Percentiles rank a stretch among this genome's conserved stretches.
Conservation (phyloP, 2,329 filamentous ascomycete genomes). For the Botryosphaeria dothidea region DNA sequence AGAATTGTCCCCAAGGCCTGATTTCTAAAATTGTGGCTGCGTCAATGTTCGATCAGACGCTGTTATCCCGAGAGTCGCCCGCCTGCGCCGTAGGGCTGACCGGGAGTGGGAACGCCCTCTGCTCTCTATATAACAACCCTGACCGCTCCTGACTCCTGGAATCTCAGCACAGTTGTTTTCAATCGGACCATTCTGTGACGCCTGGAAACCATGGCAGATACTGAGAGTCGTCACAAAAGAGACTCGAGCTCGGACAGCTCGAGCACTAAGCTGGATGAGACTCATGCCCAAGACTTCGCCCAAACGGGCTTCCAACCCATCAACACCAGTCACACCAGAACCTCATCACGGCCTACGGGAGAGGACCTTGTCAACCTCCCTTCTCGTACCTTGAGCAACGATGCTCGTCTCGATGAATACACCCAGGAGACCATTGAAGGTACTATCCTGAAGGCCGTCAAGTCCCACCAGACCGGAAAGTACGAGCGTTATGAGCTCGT, state of each 20-base stretch:
- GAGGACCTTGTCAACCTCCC: conserved; percentile 60
- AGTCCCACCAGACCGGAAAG: conserved; percentile 56
- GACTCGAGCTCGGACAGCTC: conserved; percentile 16
- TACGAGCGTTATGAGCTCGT: conserved; percentile 61
- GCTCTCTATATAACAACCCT: conserved; percentile 1
- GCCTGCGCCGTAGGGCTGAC: background rate
- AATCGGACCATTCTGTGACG: background rate
- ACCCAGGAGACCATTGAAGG: conserved; percentile 62
- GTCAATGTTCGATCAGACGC: background rate
- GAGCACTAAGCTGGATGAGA: conserved; percentile 12
- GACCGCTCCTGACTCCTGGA: background rate
- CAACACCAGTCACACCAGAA: background rate
- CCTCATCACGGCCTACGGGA: conserved; percentile 21
- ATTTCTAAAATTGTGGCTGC: conserved; percentile 1
- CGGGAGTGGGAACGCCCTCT: background rate
- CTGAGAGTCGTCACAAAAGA: background rate
- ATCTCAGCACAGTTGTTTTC: background rate
- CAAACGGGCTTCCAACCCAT: conserved; percentile 18
- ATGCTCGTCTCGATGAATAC: conserved; percentile 64
- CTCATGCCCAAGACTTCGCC: conserved; percentile 13
- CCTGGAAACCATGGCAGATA: background rate
- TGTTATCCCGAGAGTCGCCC: conserved; percentile 15
- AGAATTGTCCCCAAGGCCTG: background rate
- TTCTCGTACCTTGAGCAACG: conserved; percentile 62
- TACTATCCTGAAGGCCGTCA: conserved; percentile 58